Percentiles rank a stretch among this genome's conserved stretches.
Evolutionary conservation across 1,284 basidiomycete genomes (phyloP).

Genomic region (Irpex sp.): DNA sequence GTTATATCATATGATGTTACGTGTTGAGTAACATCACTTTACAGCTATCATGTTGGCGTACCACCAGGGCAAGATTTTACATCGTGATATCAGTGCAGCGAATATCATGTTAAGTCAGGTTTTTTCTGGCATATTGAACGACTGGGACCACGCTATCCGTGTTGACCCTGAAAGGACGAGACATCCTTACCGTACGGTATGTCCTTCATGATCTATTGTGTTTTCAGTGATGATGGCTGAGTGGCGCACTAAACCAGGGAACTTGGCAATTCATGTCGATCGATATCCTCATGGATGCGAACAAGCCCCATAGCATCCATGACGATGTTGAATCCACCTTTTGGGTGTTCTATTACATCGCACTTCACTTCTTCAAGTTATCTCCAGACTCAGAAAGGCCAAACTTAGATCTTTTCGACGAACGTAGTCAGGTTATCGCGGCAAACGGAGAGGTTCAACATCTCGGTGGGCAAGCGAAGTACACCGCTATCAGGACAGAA

Average conservation of each 20-base stretch:
- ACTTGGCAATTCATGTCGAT: conserved; percentile 4
- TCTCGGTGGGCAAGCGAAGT: no score
- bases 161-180: background rate
- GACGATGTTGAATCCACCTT: background rate
- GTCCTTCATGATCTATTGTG: no score
- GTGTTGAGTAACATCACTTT: background rate
- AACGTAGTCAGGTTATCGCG: no score
- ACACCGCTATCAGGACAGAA: no score
- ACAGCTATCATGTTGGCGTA: background rate
- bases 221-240: no score
- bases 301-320: background rate
- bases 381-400: no score
- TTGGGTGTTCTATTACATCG: background rate
- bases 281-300: background rate
- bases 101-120: background rate
- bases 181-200: background rate
- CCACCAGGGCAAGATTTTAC: background rate
- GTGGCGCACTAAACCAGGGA: no score
- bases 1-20: background rate
- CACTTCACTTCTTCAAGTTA: no score
- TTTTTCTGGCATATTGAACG: background rate
- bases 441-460: no score
- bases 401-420: no score
- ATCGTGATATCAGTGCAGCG: conserved; percentile 1
- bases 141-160: background rate